These are phyloP conservation scores for Vaccinium darrowii DNA, from an alignment of 148 eudicot genomes.

Conservation along the genomic window DNA sequence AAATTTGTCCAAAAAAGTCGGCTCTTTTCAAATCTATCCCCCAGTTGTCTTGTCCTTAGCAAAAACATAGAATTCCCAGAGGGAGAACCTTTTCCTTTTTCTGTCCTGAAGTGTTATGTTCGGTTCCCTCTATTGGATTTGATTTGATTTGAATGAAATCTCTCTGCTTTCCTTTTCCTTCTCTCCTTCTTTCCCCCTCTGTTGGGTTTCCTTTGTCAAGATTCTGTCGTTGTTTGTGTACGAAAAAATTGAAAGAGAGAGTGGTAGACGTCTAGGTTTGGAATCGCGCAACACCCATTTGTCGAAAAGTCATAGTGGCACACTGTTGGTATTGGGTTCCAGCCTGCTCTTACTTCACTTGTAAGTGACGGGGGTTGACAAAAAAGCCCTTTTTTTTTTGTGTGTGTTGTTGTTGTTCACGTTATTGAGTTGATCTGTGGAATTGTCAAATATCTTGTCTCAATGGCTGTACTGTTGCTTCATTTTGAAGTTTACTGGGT, in stretches of 20 bases:
- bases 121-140: not conserved
- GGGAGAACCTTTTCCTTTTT: slow-evolving; percentile 4
- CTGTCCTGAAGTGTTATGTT: not conserved
- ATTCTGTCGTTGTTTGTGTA: slow-evolving; percentile 8
- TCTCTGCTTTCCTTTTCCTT: not conserved
- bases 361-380: slow-evolving; percentile 41
- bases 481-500: slow-evolving; percentile 28
- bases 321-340: slow-evolving; percentile 13
- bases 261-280: slow-evolving; percentile 19
- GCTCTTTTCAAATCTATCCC: slow-evolving; percentile 45
- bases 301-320: not conserved
- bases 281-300: slow-evolving; percentile 14
- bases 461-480: slow-evolving; percentile 31
- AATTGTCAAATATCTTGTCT: slow-evolving; percentile 8
- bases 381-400: slow-evolving; percentile 1
- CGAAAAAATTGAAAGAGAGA: slow-evolving; percentile 7
- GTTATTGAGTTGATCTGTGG: slow-evolving; percentile 21
- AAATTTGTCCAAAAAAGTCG: slow-evolving; percentile 46
- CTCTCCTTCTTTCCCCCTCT: slow-evolving; percentile 21
- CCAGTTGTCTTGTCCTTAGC: slow-evolving; percentile 17
- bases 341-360: slow-evolving; percentile 38
- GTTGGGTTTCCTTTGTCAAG: not conserved
- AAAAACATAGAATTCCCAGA: slow-evolving; percentile 12
- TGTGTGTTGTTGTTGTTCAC: not conserved
- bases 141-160: slow-evolving; percentile 8